Evolutionary conservation across 805 yeast genomes (phyloP).

Genomic region (Ogataea nakhonphanomensis): DNA sequence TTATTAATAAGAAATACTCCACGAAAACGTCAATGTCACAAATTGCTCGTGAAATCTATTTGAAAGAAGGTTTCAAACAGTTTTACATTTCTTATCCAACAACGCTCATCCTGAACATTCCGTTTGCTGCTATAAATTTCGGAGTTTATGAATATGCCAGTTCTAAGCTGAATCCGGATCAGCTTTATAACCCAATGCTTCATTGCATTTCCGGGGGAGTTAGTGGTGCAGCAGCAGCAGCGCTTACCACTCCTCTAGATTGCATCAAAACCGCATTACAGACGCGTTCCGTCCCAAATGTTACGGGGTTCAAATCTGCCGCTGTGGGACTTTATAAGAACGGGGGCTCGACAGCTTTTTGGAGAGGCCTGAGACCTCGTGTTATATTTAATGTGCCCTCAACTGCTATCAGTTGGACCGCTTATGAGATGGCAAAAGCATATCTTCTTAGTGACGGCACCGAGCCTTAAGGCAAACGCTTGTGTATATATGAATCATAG

Average conservation of each 20-base stretch:
- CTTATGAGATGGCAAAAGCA: constrained; percentile 94
- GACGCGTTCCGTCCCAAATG: constrained; percentile 62
- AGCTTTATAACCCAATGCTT: constrained; percentile 77
- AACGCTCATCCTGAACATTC: constrained; percentile 85
- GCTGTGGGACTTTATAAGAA: constrained; percentile 59
- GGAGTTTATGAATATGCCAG: constrained; percentile 86
- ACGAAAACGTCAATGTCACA: constrained; percentile 15
- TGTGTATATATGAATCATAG: constrained; percentile 10
- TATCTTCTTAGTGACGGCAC: constrained; percentile 37
- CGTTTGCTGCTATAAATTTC: constrained; percentile 92
- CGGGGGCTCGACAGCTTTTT: constrained; percentile 65
- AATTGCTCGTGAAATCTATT: constrained; percentile 44
- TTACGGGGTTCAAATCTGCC: constrained; percentile 69
- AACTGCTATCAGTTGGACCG: constrained; percentile 97
- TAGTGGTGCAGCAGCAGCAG: constrained; percentile 95
- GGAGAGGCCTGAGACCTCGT: constrained; percentile 86
- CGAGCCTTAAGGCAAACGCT: constrained; percentile 3
- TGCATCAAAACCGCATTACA: constrained; percentile 90
- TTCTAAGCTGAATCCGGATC: constrained; percentile 73
- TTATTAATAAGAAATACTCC: constrained; percentile 19
- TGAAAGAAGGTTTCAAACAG: constrained; percentile 67
- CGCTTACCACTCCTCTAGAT: constrained; percentile 90
- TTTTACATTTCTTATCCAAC: constrained; percentile 94
- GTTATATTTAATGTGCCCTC: constrained; percentile 91
- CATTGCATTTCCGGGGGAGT: constrained; percentile 93